phyloP scores from a whole-genome alignment of 2,329 filamentous ascomycete species.

The Botryotinia globosa region DNA sequence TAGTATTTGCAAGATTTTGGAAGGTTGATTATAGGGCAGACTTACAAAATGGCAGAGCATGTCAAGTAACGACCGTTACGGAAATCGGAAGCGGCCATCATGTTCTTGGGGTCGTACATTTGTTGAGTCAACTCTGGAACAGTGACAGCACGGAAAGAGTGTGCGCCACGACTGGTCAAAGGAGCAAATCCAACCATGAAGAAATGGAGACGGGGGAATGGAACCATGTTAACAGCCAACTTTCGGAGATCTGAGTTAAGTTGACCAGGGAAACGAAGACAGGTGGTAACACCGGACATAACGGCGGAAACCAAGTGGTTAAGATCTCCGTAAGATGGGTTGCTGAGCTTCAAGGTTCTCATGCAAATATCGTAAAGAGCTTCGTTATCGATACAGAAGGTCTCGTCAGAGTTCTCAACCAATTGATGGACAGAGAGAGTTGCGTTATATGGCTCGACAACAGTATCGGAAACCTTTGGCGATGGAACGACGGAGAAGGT shows the following conservation, averaged over 20 bases:
- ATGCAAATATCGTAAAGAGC: slow-evolving; percentile 99
- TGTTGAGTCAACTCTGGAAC: slow-evolving; percentile 99
- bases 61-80: slow-evolving; percentile 99
- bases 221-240: slow-evolving; percentile 99
- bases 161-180: slow-evolving; percentile 85
- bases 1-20: slow-evolving; percentile 31
- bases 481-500: slow-evolving; percentile 99
- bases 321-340: slow-evolving; percentile 97
- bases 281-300: slow-evolving; percentile 99
- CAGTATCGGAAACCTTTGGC: slow-evolving; percentile 98
- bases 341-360: slow-evolving; percentile 97
- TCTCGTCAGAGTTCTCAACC: slow-evolving; percentile 99
- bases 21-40: neutral
- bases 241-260: slow-evolving; percentile 99
- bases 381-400: slow-evolving; percentile 99
- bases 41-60: slow-evolving; percentile 90
- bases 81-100: slow-evolving; percentile 99
- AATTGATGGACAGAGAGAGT: slow-evolving; percentile 98
- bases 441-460: slow-evolving; percentile 99
- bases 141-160: slow-evolving; percentile 96
- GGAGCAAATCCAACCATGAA: slow-evolving; percentile 99
- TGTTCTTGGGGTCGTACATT: slow-evolving; percentile 99
- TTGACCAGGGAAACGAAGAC: slow-evolving; percentile 98
- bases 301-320: slow-evolving; percentile 99
- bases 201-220: slow-evolving; percentile 99